Percentiles rank a stretch among this genome's conserved stretches.
Evolutionary conservation across 73 alveolate genomes (phyloP).

Genomic region (Effrenium voratum): DNA sequence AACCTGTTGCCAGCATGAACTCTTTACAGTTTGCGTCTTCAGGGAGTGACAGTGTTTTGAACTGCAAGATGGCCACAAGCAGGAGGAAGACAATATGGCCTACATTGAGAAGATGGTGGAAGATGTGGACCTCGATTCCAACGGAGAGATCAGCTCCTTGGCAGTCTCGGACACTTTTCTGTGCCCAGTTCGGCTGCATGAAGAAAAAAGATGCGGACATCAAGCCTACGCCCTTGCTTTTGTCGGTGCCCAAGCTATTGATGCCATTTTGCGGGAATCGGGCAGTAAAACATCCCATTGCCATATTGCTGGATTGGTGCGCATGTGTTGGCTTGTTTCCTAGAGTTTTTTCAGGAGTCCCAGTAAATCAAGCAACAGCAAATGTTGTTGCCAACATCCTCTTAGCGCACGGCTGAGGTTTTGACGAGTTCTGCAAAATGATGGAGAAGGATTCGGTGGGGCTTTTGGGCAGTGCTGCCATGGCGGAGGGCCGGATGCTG

Average conservation of each 20-base stretch:
- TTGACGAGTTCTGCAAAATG: slow-evolving; percentile 85
- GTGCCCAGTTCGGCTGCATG: background rate
- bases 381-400: no score
- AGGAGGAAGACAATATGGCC: slow-evolving; percentile 92
- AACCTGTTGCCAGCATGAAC: no score
- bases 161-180: background rate
- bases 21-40: no score
- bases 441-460: slow-evolving; percentile 91
- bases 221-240: background rate
- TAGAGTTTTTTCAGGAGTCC: background rate
- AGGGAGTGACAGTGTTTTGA: no score
- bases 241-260: background rate
- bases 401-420: background rate
- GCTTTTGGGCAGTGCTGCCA: slow-evolving; percentile 61
- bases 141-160: slow-evolving; percentile 80
- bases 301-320: background rate
- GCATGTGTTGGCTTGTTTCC: background rate
- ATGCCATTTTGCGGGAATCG: background rate
- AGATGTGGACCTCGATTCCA: slow-evolving; percentile 71
- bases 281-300: background rate
- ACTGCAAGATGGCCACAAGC: no score
- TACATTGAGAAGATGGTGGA: slow-evolving; percentile 78
- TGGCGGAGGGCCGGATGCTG: slow-evolving; percentile 40
- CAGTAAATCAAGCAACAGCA: background rate
- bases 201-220: background rate